Conservation (phyloP, 129 eudicot genomes). For the Lactuca saligna region DNA sequence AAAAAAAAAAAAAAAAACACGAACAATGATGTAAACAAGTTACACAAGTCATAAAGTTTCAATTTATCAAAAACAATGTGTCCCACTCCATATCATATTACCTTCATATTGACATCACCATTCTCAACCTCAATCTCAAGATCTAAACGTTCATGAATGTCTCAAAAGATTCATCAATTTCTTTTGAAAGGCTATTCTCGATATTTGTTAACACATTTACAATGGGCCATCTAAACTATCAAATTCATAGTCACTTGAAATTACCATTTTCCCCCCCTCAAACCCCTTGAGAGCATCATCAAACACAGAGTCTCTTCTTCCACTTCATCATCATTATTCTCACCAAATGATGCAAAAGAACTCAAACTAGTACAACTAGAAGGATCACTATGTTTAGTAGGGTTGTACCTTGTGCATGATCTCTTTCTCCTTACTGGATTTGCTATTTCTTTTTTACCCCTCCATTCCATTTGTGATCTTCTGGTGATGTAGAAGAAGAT, state of each 20-base stretch:
- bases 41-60: neutral
- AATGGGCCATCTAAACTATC: constrained; percentile 39
- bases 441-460: constrained; percentile 21
- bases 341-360: constrained; percentile 48
- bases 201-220: constrained; percentile 14
- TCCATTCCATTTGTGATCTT: constrained; percentile 37
- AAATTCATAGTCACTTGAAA: constrained; percentile 11
- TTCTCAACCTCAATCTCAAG: constrained; percentile 22
- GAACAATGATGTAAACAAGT: neutral
- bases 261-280: constrained; percentile 15
- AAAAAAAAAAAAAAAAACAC: neutral
- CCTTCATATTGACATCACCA: constrained; percentile 23
- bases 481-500: constrained; percentile 11
- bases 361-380: constrained; percentile 26
- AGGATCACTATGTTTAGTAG: constrained; percentile 26
- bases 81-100: constrained; percentile 21
- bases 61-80: constrained; percentile 17
- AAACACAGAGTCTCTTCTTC: constrained; percentile 54
- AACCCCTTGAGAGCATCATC: constrained; percentile 52
- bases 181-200: constrained; percentile 26
- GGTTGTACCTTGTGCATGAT: constrained; percentile 46
- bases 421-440: constrained; percentile 34
- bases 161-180: neutral
- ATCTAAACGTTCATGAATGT: constrained; percentile 23
- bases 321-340: constrained; percentile 44